Evolutionary conservation across 441 rosid genomes (phyloP).

Genomic region (Gossypium armourianum): DNA sequence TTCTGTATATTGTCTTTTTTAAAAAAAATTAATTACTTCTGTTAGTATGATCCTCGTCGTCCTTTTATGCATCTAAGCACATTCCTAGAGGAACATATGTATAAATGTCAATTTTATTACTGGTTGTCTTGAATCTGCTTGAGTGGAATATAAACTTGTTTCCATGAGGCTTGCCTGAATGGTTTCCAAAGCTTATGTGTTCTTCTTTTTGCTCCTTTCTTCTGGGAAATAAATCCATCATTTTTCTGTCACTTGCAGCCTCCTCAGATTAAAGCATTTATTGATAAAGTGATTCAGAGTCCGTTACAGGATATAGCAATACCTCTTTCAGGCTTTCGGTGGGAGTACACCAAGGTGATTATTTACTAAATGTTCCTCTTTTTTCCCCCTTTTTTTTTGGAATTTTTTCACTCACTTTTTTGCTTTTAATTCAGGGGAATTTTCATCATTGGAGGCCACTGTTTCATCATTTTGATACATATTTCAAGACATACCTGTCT

Average conservation of each 20-base stretch:
- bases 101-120: not conserved
- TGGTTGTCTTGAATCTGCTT: not conserved
- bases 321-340: conserved; percentile 88
- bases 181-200: not conserved
- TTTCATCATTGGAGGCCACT: conserved; percentile 96
- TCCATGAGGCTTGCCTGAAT: not conserved
- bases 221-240: conserved; percentile 9
- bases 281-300: conserved; percentile 91
- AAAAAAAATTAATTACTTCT: not conserved
- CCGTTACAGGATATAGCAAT: conserved; percentile 90
- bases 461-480: conserved; percentile 84
- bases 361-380: not conserved
- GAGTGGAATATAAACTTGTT: not conserved
- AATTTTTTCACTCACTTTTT: conserved; percentile 21
- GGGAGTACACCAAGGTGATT: conserved; percentile 84
- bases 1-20: not conserved
- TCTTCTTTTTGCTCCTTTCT: not conserved
- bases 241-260: conserved; percentile 48
- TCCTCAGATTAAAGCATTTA: conserved; percentile 68
- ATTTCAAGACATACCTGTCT: conserved; percentile 73
- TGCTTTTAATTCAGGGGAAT: conserved; percentile 59
- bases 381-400: not conserved
- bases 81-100: not conserved
- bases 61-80: not conserved
- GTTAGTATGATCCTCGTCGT: not conserved